phyloP scores from a whole-genome alignment of 805 yeast species.

The Scheffersomyces coipomensis region DNA sequence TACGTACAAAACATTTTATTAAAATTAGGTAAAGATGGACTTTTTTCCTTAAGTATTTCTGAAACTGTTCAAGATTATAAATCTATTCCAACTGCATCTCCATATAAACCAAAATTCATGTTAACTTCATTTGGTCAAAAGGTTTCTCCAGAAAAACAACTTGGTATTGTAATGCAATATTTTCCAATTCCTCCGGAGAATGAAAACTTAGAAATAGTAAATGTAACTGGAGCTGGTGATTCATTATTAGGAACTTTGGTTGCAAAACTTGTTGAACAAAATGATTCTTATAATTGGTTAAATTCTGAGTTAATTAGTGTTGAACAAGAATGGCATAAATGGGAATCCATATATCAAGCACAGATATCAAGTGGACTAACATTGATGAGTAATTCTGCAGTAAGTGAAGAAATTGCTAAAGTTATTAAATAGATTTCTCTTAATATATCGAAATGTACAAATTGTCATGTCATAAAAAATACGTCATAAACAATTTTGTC shows the following conservation, averaged over 20 bases:
- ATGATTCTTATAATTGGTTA: conserved; percentile 25
- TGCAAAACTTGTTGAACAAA: conserved; percentile 20
- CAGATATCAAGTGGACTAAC: conserved; percentile 41
- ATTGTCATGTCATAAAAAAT: too few relatives aligned
- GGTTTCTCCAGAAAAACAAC: conserved; percentile 6
- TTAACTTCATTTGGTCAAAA: conserved; percentile 18
- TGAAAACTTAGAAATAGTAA: conserved; percentile 37
- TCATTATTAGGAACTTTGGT: conserved; percentile 66
- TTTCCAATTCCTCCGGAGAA: conserved; percentile 44
- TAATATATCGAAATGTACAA: too few relatives aligned
- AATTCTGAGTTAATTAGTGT: conserved; percentile 17
- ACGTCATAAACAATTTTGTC: too few relatives aligned
- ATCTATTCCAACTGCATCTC: conserved; percentile 32
- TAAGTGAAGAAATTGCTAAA: conserved; percentile 20
- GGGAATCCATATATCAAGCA: conserved; percentile 34
- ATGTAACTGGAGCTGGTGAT: conserved; percentile 91
- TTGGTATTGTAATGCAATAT: conserved; percentile 65
- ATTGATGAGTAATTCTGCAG: conserved; percentile 18
- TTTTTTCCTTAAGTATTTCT: conserved; percentile 40
- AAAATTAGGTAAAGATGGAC: conserved; percentile 69
- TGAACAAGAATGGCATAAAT: conserved; percentile 36
- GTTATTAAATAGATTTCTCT: too few relatives aligned
- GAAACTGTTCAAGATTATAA: conserved; percentile 28
- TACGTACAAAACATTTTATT: conserved; percentile 64
- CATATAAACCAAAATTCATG: conserved; percentile 20